Evolutionary conservation across 192 early-diverging fungal genomes (phyloP), one percentile per base, ranked within the genome.

Genomic region (Ambispora gerdemannii): DNA sequence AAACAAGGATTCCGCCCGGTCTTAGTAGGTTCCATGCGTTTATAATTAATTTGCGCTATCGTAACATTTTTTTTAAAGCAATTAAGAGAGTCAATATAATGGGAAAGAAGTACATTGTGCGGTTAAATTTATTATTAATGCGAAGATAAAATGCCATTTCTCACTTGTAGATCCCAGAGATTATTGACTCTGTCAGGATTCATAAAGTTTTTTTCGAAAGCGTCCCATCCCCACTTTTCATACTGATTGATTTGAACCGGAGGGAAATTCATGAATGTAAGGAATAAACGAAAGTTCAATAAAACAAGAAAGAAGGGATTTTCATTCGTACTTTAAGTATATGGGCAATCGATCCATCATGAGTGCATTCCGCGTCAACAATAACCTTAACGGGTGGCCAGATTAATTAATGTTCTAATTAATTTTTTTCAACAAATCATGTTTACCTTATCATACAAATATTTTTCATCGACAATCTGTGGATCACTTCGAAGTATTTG

Each of bases 271-370:
- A 20, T 27, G 50, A 1, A 47, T 19, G 19, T 27, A 33, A 27
- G 61, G 53, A 15, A 76, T 61, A 20, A 17, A 27, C 24, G 24
- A 43, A 6, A 43, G 38, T 43, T 43, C 38, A 43, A 43, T 43
- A 15, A 43, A 43, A 43, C 7, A 13, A 20, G 30, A 32, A 19
- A 38, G 13, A 33, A 1, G 8, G n/a, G 22, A n/a, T 43, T n/a
- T 31, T n/a, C 11, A 31, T 33, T 35, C 28, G 47, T 76, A 77
- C 81, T 78, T 88, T 93, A 2, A 84, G 74, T 43, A 93, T 81
- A 79, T 93, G 92, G 3, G 75, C 80, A 30, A 91, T 83, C 0
- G 93, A 96, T 22, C 95, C 96, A 75, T 98, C 96, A 75, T 97
- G 95, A 4, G 96, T 97, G 75, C 86, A 87, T 72, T 87, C 86